phyloP scores from a whole-genome alignment of 495 filamentous ascomycete species.

The Aspergillus nanangensis region DNA sequence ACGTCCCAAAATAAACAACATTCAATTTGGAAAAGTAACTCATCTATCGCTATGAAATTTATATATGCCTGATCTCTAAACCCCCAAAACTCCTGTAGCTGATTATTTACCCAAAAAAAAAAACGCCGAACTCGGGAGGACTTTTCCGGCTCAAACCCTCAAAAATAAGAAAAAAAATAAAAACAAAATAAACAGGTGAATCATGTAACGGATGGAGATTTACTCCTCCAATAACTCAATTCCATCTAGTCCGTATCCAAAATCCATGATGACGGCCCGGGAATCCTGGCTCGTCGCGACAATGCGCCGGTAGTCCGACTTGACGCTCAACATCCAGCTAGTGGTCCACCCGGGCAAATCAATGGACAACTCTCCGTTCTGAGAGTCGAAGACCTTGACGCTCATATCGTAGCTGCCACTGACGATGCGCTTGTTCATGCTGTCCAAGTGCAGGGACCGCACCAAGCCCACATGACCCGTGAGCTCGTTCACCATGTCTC shows the following conservation, averaged over 20 bases:
- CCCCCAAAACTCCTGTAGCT: conserved; percentile 4
- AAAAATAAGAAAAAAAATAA: background rate
- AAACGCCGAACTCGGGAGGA: no score
- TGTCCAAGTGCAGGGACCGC: conserved; percentile 83
- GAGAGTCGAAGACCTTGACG: conserved; percentile 86
- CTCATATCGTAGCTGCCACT: conserved; percentile 92
- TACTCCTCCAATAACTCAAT: conserved; percentile 45
- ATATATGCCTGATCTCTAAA: conserved; percentile 4
- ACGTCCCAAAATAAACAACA: no score
- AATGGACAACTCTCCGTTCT: conserved; percentile 64
- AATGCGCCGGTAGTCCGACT: conserved; percentile 89
- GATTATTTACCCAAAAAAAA: no score
- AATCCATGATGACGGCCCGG: conserved; percentile 85
- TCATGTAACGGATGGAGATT: conserved; percentile 1
- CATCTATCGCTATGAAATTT: conserved; percentile 11
- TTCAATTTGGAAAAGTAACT: no score
- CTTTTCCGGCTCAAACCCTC: background rate
- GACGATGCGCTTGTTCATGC: conserved; percentile 72
- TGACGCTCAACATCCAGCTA: conserved; percentile 93
- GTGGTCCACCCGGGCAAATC: conserved; percentile 86
- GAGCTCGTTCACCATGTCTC: conserved; percentile 72
- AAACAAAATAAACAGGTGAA: background rate
- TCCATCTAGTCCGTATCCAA: conserved; percentile 46
- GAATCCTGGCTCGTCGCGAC: conserved; percentile 92
- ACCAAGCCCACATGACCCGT: conserved; percentile 77